Evolutionary conservation across 495 filamentous ascomycete species (phyloP), one percentile per base, ranked within the genome.

Genomic region (Glonium stellatum): DNA sequence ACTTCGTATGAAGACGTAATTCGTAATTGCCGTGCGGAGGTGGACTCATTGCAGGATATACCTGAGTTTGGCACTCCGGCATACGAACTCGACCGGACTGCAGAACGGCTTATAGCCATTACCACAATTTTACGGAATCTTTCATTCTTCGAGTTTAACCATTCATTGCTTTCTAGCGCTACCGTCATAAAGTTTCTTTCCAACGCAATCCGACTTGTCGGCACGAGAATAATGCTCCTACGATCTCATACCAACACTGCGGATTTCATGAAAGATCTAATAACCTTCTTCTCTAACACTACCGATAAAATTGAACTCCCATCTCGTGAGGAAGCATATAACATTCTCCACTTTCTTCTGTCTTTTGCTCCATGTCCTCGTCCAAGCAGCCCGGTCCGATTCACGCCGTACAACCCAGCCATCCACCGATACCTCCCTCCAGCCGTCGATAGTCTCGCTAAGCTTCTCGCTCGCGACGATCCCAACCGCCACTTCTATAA

Each of bases 181-280:
- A 73, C 78, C 4, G 85, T 96, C 27, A 78, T 97, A 61, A 85
- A 87, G 54, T 91, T 95, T 66, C 73, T 95, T 44, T 87, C 88
- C 23, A 82, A 82, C 21, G 80, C 90, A 35, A 92, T 97, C 65
- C 80, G 90, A 46, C 88, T 89, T 63, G 78, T 98, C 31, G 92
- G 93, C 39, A 97, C 92, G 4, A 85, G 90, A n/a, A 86, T 89
- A 64, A 86, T 89, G 79, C 79, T 97, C 41, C 74, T 97, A 46
- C 84, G 91, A 19, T 88, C 82, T 6, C 77, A 92, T 62, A 75
- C 77, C 60, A 93, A 96, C 72, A 92, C 88, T 4, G 72, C 95
- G 67, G 92, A 98, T 71, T 89, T 98, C 66, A 95, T 95, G 88
- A 98, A 98, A 72, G 93, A 98, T 72, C 78, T 91, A 13, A 83